Conservation (phyloP, 345 rosid species). For the Triadica sebifera region DNA sequence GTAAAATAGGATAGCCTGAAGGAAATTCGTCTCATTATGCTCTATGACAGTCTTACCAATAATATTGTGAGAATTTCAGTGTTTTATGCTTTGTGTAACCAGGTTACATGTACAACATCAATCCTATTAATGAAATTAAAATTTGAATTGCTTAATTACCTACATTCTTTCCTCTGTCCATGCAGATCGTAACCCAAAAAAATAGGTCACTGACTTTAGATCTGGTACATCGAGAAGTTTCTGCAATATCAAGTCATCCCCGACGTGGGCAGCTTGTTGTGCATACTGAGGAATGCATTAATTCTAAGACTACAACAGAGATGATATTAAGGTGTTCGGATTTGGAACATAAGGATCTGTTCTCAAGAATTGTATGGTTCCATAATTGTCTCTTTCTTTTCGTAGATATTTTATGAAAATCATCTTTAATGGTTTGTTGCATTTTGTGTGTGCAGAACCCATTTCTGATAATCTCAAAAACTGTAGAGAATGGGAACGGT, state of each 20-base stretch:
- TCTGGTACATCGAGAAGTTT: constrained; percentile 56
- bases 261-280: constrained; percentile 62
- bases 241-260: constrained; percentile 33
- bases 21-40: background rate
- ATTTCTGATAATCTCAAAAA: constrained; percentile 81
- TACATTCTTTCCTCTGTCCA: constrained; percentile 7
- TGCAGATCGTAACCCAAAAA: constrained; percentile 56
- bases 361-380: constrained; percentile 76
- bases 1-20: background rate
- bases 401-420: constrained; percentile 4
- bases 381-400: constrained; percentile 18
- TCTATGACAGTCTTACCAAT: no score
- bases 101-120: background rate
- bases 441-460: constrained; percentile 60
- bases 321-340: constrained; percentile 69
- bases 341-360: constrained; percentile 74
- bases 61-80: background rate
- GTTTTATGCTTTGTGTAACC: background rate
- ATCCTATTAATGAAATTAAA: background rate
- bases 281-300: constrained; percentile 81
- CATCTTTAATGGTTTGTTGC: constrained; percentile 10
- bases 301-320: constrained; percentile 68
- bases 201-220: constrained; percentile 49
- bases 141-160: background rate
- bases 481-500: constrained; percentile 51